Base-by-base conservation (phyloP, 768 basidiomycete species). In the Mycena polygramma region DNA sequence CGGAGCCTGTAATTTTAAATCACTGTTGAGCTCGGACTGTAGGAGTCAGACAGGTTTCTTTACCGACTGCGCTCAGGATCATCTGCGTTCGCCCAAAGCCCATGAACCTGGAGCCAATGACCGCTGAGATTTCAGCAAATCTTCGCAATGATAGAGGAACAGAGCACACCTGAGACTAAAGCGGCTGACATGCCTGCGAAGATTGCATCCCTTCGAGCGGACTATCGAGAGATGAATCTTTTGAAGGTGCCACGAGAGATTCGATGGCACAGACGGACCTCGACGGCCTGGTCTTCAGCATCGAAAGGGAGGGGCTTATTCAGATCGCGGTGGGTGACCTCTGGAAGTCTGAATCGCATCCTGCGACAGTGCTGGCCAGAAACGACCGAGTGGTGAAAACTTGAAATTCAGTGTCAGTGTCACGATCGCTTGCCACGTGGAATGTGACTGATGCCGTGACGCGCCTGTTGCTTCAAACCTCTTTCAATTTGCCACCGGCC, bases 41-140 rank as follows among this genome's bases (percentile, higher is more conserved):
- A 24, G 4, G 3, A 14, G 15, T 22, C 0, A 60, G 13, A 46
- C 17, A 8, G 8, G 7, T 36, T 60, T n/a, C 30, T 62, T 48
- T 43, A 65, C 71, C 71, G 11, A 68, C 24, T 13, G 57, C 71
- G 46, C 71, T 68, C 5, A 68, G 26, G 7, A 72, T 54, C 71
- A 72, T 72, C 52, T 72, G 62, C 17, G 57, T 61, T 4, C 71
- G 66, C 1, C 64, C 64, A 22, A 72, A 68, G 8, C 66, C 58
- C 71, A 72, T 72, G 59, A 72, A 72, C 49, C 55, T 20, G 14
- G 71, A 72, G 14, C 71, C 71, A 1, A 72, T 61, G 36, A 72
- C 71, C n/a, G 71, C 71, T 72, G 14, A 35, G 17, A 14, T 13
- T 49, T 19, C 9, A 36, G 54, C 53, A n/a, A 37, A 20, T 17